Evolutionary conservation across 2,329 filamentous ascomycete species (phyloP).

Genomic region (Verticillium zaregamsianum): DNA sequence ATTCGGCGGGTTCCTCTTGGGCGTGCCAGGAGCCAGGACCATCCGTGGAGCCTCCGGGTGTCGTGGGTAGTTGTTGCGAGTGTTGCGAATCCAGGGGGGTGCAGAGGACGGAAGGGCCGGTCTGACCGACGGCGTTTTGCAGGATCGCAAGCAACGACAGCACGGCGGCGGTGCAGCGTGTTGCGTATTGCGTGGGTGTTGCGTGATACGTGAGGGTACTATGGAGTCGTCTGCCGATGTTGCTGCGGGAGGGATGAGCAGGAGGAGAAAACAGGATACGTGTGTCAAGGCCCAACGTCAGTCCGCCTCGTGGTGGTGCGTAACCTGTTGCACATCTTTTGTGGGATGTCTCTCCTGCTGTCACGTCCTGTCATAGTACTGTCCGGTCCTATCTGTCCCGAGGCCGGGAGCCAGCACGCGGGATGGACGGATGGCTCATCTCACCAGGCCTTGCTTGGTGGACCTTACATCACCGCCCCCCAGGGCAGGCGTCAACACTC

Average conservation of each 20-base stretch:
- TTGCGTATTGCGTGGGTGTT: not conserved
- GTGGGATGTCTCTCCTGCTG: not conserved
- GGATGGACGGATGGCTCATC: not conserved
- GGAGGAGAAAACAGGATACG: not conserved
- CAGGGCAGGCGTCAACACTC: not conserved
- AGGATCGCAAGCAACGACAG: not conserved
- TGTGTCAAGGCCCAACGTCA: not conserved
- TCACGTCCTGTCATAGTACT: not conserved
- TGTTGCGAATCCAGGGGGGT: not conserved
- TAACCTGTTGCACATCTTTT: not conserved
- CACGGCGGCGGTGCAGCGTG: not conserved
- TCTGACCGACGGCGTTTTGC: not conserved
- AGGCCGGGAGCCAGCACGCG: not conserved
- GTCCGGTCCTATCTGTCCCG: not conserved
- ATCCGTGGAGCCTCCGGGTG: not conserved
- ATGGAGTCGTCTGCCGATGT: not conserved
- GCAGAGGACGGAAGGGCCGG: not conserved
- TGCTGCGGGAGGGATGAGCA: not conserved
- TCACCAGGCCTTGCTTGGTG: not conserved
- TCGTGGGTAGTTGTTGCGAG: not conserved
- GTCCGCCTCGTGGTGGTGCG: not conserved
- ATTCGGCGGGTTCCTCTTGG: not conserved
- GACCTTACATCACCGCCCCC: not conserved
- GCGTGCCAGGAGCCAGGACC: not conserved
- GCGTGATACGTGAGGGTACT: not conserved